These are phyloP conservation scores for Juncus effusus DNA, from an alignment of 176 grass and related monocot species.

Conservation along the genomic window DNA sequence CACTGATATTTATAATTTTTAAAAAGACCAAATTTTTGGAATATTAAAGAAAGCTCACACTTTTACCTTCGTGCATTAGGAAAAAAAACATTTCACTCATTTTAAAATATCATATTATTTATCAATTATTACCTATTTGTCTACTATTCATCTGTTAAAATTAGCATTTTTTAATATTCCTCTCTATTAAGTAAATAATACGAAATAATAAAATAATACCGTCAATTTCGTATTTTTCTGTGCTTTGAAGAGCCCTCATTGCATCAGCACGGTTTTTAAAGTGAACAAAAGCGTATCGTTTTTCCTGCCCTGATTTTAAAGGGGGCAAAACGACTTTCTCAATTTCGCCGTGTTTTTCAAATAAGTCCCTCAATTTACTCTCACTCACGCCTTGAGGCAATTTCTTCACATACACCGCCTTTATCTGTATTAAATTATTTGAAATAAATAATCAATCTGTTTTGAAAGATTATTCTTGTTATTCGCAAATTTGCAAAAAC, in stretches of 20 bases:
- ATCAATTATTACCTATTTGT: neutral
- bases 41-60: too few species aligned
- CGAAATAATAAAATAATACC: constrained; percentile 29
- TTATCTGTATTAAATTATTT: constrained; percentile 38
- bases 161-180: neutral
- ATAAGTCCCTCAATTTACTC: constrained; percentile 57
- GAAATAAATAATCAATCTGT: too few species aligned
- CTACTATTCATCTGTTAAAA: neutral
- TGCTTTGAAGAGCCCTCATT: constrained; percentile 74
- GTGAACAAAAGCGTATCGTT: constrained; percentile 91
- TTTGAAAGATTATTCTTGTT: too few species aligned
- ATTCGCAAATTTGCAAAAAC: too few species aligned
- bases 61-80: too few species aligned
- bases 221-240: constrained; percentile 71
- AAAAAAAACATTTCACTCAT: too few species aligned
- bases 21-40: too few species aligned
- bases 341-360: constrained; percentile 77
- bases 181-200: neutral
- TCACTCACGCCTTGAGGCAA: constrained; percentile 75
- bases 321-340: constrained; percentile 77
- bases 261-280: constrained; percentile 65
- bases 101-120: neutral
- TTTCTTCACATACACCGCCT: constrained; percentile 93
- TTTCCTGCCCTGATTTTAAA: constrained; percentile 75
- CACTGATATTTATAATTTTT: too few species aligned